A percentile compares a stretch with the other conserved stretches of the same genome.
Conservation (phyloP, 1,284 basidiomycete genomes). For the Cutaneotrichosporon sp. region DNA sequence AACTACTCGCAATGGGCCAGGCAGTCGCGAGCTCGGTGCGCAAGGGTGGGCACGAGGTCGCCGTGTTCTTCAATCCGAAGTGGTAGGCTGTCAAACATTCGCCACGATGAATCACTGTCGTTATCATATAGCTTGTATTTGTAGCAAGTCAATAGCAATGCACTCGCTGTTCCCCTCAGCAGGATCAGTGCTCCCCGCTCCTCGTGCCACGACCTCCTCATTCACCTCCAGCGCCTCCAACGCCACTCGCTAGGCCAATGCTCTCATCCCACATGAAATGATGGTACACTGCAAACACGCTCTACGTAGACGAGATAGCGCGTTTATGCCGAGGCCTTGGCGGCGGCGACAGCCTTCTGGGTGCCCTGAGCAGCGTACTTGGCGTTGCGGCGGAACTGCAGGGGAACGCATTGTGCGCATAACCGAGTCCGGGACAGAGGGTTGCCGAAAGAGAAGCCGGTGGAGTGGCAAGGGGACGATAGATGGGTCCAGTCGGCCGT, state of each 20-base stretch:
- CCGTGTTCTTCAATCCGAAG: constrained; percentile 9
- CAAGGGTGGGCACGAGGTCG: constrained; percentile 1
- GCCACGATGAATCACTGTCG: neutral
- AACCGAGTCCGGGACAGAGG: too few species aligned
- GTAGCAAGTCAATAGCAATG: too few species aligned
- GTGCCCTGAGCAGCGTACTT: constrained; percentile 49
- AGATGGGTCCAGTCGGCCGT: too few species aligned
- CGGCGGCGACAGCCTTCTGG: constrained; percentile 44
- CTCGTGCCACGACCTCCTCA: too few species aligned
- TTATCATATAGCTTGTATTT: neutral
- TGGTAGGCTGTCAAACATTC: neutral
- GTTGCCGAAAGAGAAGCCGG: neutral
- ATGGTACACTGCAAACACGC: constrained; percentile 13
- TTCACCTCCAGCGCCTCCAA: too few species aligned
- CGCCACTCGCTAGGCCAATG: constrained; percentile 16
- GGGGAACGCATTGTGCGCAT: neutral
- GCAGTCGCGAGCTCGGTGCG: neutral
- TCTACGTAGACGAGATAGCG: constrained; percentile 1
- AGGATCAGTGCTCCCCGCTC: too few species aligned
- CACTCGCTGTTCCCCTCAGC: too few species aligned
- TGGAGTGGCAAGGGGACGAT: neutral
- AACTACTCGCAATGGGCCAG: neutral
- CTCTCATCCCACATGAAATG: constrained; percentile 20
- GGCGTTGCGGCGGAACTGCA: constrained; percentile 51
- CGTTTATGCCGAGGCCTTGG: constrained; percentile 29